Evolutionary conservation across 2,329 filamentous ascomycete genomes (phyloP), one percentile per base, ranked within the genome.

Genomic region (Emericellopsis cladophorae): DNA sequence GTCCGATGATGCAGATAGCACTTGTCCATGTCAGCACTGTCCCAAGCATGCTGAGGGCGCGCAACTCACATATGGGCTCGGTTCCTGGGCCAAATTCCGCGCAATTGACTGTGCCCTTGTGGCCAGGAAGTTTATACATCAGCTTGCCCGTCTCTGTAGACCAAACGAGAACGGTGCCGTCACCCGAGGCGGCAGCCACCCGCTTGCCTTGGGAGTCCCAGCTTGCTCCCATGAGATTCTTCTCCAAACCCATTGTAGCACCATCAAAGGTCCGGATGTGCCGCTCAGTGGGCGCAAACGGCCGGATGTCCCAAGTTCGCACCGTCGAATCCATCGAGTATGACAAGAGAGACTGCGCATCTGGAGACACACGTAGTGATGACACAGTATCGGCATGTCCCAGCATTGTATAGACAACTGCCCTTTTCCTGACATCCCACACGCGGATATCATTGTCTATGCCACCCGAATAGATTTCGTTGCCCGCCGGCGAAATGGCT

Each of bases 391-490:
- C 92, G 40, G 79, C 82, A 58, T 98, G 92, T 0, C 92, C 92
- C 11, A 84, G 63, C 71, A 98, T 81, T 2, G 83, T 82, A 61
- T 96, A 95, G 6, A 87, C 79, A 3, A 93, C 76, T 7, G 82
- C 76, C 61, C 93, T 88, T 67, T 95, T 96, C 49, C 92, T 79
- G 54, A 96, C 65, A 61, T 98, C 92, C 90, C 92, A 98, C 16
- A 94, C 89, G 52, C 89, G 87, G 58, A 98, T 94, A 51, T 93
- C 88, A 56, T 96, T 95, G 64, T 96, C 92, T 50, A 98, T 95
- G 18, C 89, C 85, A 37, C 90, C 90, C 7, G 85, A 84, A 60
- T 92, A 98, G 22, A 98, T 77, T 64, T 96, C 92, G 57, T 95
- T 95, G 15, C 92, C 92, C 2, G 90, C 88, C 58, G 95, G 88